phyloP scores from a whole-genome alignment of 176 grass and related monocot species.

The Rhynchospora breviuscula region DNA sequence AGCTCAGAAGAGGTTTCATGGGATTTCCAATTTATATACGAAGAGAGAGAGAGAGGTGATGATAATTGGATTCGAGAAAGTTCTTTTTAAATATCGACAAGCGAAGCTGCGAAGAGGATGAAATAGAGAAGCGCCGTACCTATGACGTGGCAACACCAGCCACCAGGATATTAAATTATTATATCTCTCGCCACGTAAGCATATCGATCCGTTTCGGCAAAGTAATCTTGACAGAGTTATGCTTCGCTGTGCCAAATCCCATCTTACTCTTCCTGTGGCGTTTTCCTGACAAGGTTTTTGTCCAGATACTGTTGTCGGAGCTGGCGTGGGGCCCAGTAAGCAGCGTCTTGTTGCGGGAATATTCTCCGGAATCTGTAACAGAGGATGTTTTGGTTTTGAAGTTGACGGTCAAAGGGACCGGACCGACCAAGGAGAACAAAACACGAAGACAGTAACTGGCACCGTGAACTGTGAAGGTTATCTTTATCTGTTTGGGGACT shows the following conservation, averaged over 20 bases:
- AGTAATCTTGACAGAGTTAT: background rate
- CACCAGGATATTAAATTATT: background rate
- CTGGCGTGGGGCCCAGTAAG: too few species aligned
- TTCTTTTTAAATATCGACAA: background rate
- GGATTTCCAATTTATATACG: background rate
- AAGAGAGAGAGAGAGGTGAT: background rate
- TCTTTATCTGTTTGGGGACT: too few species aligned
- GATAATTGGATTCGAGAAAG: background rate
- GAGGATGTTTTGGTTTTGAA: background rate
- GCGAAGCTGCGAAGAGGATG: too few species aligned
- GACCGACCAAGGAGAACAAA: too few species aligned
- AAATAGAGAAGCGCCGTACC: background rate
- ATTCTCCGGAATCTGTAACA: background rate
- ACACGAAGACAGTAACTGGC: too few species aligned
- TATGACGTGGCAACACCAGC: background rate
- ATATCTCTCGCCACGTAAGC: background rate
- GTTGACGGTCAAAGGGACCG: background rate
- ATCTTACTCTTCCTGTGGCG: background rate
- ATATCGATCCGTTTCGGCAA: background rate
- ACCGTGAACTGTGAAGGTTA: too few species aligned
- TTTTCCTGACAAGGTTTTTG: background rate
- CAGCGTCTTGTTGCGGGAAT: too few species aligned
- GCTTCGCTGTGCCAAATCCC: background rate
- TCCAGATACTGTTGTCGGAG: too few species aligned
- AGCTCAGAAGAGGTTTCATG: background rate